Percentiles rank a stretch among this genome's conserved stretches.
Conservation (phyloP, 2,329 filamentous ascomycete species). For the Fusarium sublunatum region DNA sequence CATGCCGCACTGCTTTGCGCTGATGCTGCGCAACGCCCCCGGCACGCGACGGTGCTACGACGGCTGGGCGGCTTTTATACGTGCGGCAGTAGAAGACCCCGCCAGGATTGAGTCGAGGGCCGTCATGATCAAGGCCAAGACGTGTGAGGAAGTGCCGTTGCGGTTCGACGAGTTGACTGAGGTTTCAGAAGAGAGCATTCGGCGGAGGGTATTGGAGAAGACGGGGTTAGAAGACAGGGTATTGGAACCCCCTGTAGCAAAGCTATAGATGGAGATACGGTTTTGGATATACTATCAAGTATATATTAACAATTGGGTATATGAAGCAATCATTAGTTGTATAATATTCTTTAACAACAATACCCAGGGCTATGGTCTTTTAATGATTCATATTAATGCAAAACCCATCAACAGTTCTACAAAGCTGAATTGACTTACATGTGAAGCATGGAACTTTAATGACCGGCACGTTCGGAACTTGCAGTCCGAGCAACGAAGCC, state of each 20-base stretch:
- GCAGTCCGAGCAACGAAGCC: conserved; percentile 2
- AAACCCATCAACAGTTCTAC: neutral
- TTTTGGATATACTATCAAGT: neutral
- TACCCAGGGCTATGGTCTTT: too few species aligned
- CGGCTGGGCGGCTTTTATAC: conserved; percentile 68
- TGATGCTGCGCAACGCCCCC: conserved; percentile 62
- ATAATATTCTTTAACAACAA: too few species aligned
- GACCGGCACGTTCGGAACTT: conserved; percentile 25
- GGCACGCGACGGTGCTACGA: conserved; percentile 64
- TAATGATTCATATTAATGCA: too few species aligned
- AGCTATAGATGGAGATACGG: conserved; percentile 47
- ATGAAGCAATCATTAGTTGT: neutral
- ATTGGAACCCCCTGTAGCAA: conserved; percentile 38
- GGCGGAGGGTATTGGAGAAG: conserved; percentile 51
- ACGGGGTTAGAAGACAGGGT: conserved; percentile 31
- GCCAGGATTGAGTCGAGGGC: conserved; percentile 54
- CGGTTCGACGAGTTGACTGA: conserved; percentile 57
- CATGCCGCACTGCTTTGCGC: conserved; percentile 81
- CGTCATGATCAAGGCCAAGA: conserved; percentile 61
- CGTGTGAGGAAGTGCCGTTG: conserved; percentile 60
- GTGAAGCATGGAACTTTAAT: conserved; percentile 14
- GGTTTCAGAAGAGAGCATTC: conserved; percentile 58
- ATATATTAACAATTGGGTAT: neutral
- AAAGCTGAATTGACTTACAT: neutral
- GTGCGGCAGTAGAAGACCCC: conserved; percentile 52